A percentile compares a stretch with the other conserved stretches of the same genome.
Evolutionary conservation across 768 basidiomycete species (phyloP).

Genomic region (Tephrocybe rancida): DNA sequence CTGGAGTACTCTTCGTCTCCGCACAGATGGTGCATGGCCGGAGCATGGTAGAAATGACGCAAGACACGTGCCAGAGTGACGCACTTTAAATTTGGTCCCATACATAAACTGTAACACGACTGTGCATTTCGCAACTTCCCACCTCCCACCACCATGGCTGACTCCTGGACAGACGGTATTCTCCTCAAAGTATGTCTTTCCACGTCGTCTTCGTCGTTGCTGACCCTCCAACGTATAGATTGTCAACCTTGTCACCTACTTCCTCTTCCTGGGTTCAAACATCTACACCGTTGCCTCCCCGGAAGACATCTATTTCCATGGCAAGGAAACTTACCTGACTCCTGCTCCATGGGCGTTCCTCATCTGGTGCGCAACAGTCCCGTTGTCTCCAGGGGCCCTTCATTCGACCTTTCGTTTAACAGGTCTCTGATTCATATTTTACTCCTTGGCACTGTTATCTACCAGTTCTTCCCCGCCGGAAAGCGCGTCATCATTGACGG

Average conservation of each 20-base stretch:
- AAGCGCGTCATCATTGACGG: constrained; percentile 84
- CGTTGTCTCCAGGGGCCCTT: neutral
- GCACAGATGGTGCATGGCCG: constrained; percentile 24
- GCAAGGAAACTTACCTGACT: constrained; percentile 90
- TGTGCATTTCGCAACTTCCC: neutral
- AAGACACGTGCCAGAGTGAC: constrained; percentile 8
- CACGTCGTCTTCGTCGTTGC: neutral
- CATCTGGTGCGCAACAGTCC: constrained; percentile 63
- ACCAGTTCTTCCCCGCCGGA: constrained; percentile 81
- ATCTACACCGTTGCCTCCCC: constrained; percentile 84
- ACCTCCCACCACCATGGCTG: constrained; percentile 47
- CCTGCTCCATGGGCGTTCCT: constrained; percentile 94
- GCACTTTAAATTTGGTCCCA: no score
- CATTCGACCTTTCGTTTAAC: constrained; percentile 12
- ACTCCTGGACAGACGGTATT: constrained; percentile 79
- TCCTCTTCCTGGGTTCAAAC: constrained; percentile 89
- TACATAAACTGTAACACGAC: constrained; percentile 6
- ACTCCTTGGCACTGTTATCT: constrained; percentile 88
- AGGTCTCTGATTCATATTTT: constrained; percentile 91
- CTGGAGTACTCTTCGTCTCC: constrained; percentile 20
- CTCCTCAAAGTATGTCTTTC: constrained; percentile 62
- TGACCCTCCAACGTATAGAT: constrained; percentile 40
- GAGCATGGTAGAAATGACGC: constrained; percentile 3
- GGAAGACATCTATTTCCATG: constrained; percentile 66
- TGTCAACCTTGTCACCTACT: constrained; percentile 80